Evolutionary conservation across 1,284 basidiomycete species (phyloP), one percentile per base, ranked within the genome.

Genomic region (Apiotrichum brassicae): DNA sequence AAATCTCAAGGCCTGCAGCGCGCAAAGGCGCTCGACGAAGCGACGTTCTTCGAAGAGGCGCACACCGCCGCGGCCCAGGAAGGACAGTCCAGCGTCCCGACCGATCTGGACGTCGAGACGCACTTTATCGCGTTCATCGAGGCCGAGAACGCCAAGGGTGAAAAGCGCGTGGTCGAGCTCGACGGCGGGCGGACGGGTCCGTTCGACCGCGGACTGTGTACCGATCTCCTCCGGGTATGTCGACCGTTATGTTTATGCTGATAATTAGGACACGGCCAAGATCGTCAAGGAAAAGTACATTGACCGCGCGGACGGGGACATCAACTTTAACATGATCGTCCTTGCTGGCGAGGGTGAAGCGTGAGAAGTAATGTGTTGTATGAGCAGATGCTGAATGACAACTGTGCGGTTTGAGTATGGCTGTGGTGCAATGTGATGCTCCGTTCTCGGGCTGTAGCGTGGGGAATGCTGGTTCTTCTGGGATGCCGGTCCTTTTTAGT

Each of bases 41-140:
- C 87, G 0, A 75, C 81, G 12, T 79, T 89, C 46, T 90, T 93
- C 58, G 80, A 81, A 11, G 71, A 78, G 53, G 87, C 89, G 49
- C 89, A 93, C 60, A 78, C 79, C 0, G 76, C 82, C 20, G 81
- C 81, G 1, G 86, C 87, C 0, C 75, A 77, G 2, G 65, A 78
- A 0, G 87, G 87, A 13, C 87, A 92, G 70, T 82, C 81, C 4
- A 76, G 78, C 0, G 78, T 72, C 4, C 74, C 76, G 7, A 54
- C 63, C 5, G 66, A 69, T 19, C 56, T 67, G 3, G 76, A 86
- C 43, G 86, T 85, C 2, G 78, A 88, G 59, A 76, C 87, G 18
- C 90, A 93, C 72, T 93, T 91, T 62, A 86, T 86, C 5, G 83
- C 84, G 59, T 94, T 93, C 63, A 80, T 93, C 34, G 77, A 79